Percentiles rank a stretch among this genome's conserved stretches.
phyloP scores from a whole-genome alignment of 2,329 filamentous ascomycete species.

The Sarocladium oryzae region DNA sequence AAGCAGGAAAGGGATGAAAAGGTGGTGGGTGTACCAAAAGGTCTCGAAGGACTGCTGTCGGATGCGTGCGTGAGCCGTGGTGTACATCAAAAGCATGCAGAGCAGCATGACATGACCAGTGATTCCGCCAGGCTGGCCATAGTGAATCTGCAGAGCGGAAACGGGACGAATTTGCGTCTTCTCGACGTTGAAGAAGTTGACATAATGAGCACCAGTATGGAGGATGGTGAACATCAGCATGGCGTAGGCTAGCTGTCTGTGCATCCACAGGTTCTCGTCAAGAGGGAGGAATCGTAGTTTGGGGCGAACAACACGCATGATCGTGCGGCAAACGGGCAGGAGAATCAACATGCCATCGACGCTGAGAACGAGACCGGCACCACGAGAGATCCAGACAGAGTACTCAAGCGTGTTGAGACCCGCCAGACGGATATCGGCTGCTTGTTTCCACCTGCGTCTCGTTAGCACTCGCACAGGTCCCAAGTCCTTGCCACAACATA shows the following conservation, averaged over 20 bases:
- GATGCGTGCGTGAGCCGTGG: constrained; percentile 86
- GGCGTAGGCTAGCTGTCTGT: constrained; percentile 87
- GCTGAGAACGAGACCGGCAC: constrained; percentile 78
- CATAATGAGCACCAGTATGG: constrained; percentile 79
- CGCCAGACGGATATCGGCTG: constrained; percentile 57
- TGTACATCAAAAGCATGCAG: constrained; percentile 99
- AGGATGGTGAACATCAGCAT: constrained; percentile 75
- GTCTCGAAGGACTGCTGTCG: constrained; percentile 96
- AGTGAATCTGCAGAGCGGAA: constrained; percentile 85
- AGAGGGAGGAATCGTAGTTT: constrained; percentile 83
- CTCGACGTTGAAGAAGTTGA: constrained; percentile 98
- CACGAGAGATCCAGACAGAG: constrained; percentile 95
- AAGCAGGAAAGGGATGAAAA: constrained; percentile 94
- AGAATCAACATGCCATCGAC: constrained; percentile 84
- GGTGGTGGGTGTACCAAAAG: constrained; percentile 98
- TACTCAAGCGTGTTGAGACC: constrained; percentile 74
- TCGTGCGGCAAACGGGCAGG: constrained; percentile 87
- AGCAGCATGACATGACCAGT: constrained; percentile 97
- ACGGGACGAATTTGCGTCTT: constrained; percentile 72
- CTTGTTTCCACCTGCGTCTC: constrained; percentile 68
- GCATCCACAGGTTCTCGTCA: constrained; percentile 97
- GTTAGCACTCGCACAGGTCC: constrained; percentile 4
- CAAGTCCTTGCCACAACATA: constrained; percentile 31
- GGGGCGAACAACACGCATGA: constrained; percentile 77
- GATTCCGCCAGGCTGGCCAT: constrained; percentile 79